These are phyloP conservation scores for Ceratobasidium sp. DNA, from an alignment of 1,284 basidiomycete genomes.

Conservation along the genomic window DNA sequence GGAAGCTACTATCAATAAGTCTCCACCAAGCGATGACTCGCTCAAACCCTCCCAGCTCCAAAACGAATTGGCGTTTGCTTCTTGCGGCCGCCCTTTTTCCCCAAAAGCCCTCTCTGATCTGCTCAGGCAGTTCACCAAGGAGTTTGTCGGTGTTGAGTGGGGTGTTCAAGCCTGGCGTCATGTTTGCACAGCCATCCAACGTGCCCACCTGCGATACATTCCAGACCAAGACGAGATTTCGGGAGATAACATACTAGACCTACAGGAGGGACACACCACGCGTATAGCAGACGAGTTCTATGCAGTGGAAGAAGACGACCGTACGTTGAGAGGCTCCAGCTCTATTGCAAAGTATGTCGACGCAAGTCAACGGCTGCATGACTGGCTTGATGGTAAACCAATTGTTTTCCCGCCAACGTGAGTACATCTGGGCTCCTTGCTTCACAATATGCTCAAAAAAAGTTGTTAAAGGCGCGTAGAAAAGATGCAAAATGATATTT, in stretches of 20 bases:
- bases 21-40: too few relatives aligned
- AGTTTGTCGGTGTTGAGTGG: background rate
- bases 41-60: background rate
- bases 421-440: background rate
- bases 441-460: too few relatives aligned
- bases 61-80: background rate
- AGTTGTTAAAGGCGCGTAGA: too few relatives aligned
- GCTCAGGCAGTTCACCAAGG: background rate
- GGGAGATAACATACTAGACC: background rate
- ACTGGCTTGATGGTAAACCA: background rate
- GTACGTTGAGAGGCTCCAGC: background rate
- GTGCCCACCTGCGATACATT: background rate
- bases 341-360: background rate
- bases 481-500: too few relatives aligned
- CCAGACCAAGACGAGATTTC: too few relatives aligned
- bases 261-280: background rate
- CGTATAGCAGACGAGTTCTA: background rate
- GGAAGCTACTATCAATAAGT: too few relatives aligned
- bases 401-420: background rate
- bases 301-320: background rate
- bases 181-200: conserved; percentile 12
- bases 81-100: background rate
- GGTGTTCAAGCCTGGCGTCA: background rate
- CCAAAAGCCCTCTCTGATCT: background rate
- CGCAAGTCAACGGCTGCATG: background rate